phyloP scores from a whole-genome alignment of 148 eudicot species.

The Vaccinium myrtillus region DNA sequence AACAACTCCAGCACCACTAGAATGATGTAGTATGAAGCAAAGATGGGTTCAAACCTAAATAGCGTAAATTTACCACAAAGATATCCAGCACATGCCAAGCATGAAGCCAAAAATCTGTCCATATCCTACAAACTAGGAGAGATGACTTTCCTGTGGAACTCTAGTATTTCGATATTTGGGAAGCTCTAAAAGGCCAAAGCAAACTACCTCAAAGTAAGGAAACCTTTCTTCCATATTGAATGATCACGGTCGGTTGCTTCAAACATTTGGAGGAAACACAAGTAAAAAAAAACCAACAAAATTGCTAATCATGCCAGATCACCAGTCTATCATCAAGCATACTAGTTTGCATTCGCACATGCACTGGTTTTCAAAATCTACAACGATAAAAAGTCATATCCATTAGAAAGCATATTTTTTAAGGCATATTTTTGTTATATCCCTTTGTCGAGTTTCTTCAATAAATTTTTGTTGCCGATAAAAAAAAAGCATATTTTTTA shows the following conservation, averaged over 20 bases:
- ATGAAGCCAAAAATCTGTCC: background rate
- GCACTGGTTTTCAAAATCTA: background rate
- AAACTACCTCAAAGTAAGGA: background rate
- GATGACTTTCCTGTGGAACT: background rate
- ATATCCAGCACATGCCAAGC: background rate
- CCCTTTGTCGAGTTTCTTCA: too few species aligned
- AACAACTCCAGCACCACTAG: conserved; percentile 6
- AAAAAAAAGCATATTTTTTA: too few species aligned
- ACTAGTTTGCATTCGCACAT: background rate
- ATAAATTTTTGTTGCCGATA: too few species aligned
- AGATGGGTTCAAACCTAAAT: background rate
- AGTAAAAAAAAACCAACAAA: background rate
- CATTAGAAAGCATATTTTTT: background rate
- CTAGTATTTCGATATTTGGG: background rate
- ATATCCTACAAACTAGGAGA: background rate
- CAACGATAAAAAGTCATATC: background rate
- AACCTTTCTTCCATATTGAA: background rate
- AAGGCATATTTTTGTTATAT: background rate
- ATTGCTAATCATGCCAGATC: background rate
- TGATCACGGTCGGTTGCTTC: too few species aligned
- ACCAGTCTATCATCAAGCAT: background rate
- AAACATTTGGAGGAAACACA: too few species aligned
- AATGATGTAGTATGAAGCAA: background rate
- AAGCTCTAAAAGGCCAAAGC: background rate
- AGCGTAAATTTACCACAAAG: background rate